These are phyloP conservation scores for Xylariaceae sp. DNA, from an alignment of 2,329 filamentous ascomycete species.

Conservation along the genomic window DNA sequence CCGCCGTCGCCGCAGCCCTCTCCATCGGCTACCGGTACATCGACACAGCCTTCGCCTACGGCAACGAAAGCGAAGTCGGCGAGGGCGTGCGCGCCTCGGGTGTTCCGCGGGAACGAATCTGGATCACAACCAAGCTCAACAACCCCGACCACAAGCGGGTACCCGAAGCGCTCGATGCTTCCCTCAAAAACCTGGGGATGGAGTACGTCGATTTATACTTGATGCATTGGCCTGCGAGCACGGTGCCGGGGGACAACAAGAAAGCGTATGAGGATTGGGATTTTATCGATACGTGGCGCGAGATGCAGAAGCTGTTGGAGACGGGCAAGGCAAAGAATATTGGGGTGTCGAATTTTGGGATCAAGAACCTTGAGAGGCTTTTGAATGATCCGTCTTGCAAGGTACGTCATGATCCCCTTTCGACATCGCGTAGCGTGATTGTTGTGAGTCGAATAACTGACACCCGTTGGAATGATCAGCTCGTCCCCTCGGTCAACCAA, in stretches of 20 bases:
- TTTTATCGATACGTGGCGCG: conserved; percentile 74
- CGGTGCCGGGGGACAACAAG: conserved; percentile 56
- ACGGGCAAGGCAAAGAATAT: conserved; percentile 75
- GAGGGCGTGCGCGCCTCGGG: conserved; percentile 60
- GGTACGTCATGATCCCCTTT: conserved; percentile 36
- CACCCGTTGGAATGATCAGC: conserved; percentile 37
- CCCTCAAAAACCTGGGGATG: conserved; percentile 56
- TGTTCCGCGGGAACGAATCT: conserved; percentile 63
- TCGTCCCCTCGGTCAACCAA: conserved; percentile 70
- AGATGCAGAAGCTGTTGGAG: conserved; percentile 65
- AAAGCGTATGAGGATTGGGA: conserved; percentile 75
- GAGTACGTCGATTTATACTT: conserved; percentile 69
- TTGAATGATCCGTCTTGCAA: conserved; percentile 62
- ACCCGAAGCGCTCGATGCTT: conserved; percentile 55
- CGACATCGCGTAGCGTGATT: too few relatives aligned
- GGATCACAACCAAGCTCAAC: conserved; percentile 77
- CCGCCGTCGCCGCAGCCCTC: conserved; percentile 68
- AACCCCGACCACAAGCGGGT: conserved; percentile 74
- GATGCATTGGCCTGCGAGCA: conserved; percentile 68
- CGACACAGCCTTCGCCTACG: conserved; percentile 73
- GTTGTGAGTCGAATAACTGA: background rate
- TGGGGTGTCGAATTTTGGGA: conserved; percentile 82
- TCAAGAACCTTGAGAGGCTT: conserved; percentile 74
- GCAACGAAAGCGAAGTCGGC: conserved; percentile 69
- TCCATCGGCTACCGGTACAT: conserved; percentile 69